Conservation (phyloP, 2,329 filamentous ascomycete genomes). For the Stromatinia cepivora region DNA sequence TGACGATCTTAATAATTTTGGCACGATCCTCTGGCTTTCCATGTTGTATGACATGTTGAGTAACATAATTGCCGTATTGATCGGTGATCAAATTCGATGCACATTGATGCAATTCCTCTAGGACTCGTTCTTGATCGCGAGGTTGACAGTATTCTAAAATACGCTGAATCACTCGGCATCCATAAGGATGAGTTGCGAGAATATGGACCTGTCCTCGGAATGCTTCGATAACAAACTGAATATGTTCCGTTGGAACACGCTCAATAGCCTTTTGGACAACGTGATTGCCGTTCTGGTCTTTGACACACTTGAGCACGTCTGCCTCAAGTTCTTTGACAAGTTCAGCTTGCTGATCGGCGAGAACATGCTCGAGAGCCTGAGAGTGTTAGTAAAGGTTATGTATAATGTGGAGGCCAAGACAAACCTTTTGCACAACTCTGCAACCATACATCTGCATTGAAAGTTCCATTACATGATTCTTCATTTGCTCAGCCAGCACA, state of each 20-base stretch:
- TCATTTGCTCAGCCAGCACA: constrained; percentile 81
- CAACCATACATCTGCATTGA: constrained; percentile 92
- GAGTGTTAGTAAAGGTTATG: constrained; percentile 27
- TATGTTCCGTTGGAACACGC: constrained; percentile 71
- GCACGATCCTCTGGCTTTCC: constrained; percentile 71
- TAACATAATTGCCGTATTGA: constrained; percentile 94
- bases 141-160: constrained; percentile 82
- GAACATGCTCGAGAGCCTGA: constrained; percentile 84
- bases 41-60: constrained; percentile 84
- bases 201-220: constrained; percentile 73
- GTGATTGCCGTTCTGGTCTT: constrained; percentile 91
- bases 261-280: constrained; percentile 94
- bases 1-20: constrained; percentile 72
- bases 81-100: constrained; percentile 75
- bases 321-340: constrained; percentile 81
- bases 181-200: constrained; percentile 78
- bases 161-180: constrained; percentile 89
- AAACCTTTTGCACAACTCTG: constrained; percentile 89
- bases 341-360: constrained; percentile 86
- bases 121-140: constrained; percentile 67
- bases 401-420: constrained; percentile 26
- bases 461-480: constrained; percentile 74
- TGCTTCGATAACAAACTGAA: constrained; percentile 81
- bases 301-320: constrained; percentile 74
- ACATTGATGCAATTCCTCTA: constrained; percentile 75